Base-by-base conservation (phyloP, 2,329 filamentous ascomycete species). In the Alternaria arborescens region DNA sequence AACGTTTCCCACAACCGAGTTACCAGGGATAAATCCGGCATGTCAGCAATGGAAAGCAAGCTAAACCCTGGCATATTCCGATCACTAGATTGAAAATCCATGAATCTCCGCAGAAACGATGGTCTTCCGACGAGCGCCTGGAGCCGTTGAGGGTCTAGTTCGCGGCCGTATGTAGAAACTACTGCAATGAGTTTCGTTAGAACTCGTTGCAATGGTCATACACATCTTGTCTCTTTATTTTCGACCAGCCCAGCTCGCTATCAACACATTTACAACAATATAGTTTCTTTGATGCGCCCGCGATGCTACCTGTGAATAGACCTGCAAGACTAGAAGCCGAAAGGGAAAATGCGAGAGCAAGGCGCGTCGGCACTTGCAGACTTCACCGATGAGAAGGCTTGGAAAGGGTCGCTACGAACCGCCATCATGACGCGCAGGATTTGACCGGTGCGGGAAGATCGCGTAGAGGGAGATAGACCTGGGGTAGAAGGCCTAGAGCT, bases 391-490 rank as follows among this genome's bases (percentile, higher is more conserved):
- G 43, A 53, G 20, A 42, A 30, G 18, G 20, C 40, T 42, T 30
- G 28, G 20, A 22, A 50, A 47, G 43, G 48, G 34, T 44, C 51
- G 42, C 40, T 47, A 53, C 38, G 54, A 48, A 30, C 47, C 57
- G 53, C 30, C 16, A 20, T 32, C 44, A 55, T 60, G 56, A 53
- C 48, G 54, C 61, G 62, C 64, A 61, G 55, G 41, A 32, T 41
- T 52, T 50, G 43, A 67, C 62, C 56, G 63, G 65, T 66, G 61
- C 56, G 60, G 66, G 62, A 63, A 56, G 41, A 36, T 43, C 52
- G 44, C 51, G 44, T 24, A n/a, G 42, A 40, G 24, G 46, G 32
- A 41, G 32, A 36, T 43, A 42, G 46, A 58, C 47, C 24, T 55
- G 52, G 38, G 14, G 42, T 36, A 38, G 11, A 41, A 40, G 32